phyloP scores from a whole-genome alignment of 2,329 filamentous ascomycete species.

The Hirsutella thompsonii region DNA sequence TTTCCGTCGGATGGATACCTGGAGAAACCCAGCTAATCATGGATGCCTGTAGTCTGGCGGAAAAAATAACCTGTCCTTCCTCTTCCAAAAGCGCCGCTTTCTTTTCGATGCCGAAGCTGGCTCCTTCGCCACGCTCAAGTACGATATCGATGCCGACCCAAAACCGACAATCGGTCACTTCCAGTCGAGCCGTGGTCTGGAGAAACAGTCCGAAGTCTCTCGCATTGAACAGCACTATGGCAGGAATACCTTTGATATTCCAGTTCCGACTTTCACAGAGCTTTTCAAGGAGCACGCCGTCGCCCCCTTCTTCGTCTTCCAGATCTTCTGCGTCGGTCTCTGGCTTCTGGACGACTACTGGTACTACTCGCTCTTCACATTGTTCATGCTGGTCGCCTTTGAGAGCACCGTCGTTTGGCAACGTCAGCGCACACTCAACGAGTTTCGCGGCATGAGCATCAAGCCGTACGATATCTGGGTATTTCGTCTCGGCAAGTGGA shows the following conservation, averaged over 20 bases:
- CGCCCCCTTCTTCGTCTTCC: slow-evolving; percentile 97
- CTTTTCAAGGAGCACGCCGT: slow-evolving; percentile 98
- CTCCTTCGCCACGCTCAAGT: slow-evolving; percentile 70
- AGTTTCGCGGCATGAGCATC: slow-evolving; percentile 99
- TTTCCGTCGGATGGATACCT: not conserved
- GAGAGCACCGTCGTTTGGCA: slow-evolving; percentile 99
- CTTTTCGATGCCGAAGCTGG: slow-evolving; percentile 62
- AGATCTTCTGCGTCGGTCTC: slow-evolving; percentile 93
- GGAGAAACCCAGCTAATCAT: not conserved
- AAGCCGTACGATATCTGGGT: slow-evolving; percentile 95
- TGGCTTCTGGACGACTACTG: slow-evolving; percentile 99
- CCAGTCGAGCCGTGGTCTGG: slow-evolving; percentile 67
- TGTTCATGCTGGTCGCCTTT: slow-evolving; percentile 96
- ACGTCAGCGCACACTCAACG: slow-evolving; percentile 83
- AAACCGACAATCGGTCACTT: slow-evolving; percentile 69
- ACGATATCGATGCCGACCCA: slow-evolving; percentile 73
- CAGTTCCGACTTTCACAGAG: slow-evolving; percentile 88
- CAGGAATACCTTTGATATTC: slow-evolving; percentile 92
- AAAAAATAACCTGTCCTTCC: slow-evolving; percentile 70
- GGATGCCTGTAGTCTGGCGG: slow-evolving; percentile 35
- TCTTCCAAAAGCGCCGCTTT: slow-evolving; percentile 97
- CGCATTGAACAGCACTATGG: slow-evolving; percentile 87
- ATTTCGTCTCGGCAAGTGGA: slow-evolving; percentile 78
- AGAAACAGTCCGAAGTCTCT: slow-evolving; percentile 60
- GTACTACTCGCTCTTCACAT: slow-evolving; percentile 98